Conservation (phyloP, 257 asterid genomes). For the Buddleja alternifolia region DNA sequence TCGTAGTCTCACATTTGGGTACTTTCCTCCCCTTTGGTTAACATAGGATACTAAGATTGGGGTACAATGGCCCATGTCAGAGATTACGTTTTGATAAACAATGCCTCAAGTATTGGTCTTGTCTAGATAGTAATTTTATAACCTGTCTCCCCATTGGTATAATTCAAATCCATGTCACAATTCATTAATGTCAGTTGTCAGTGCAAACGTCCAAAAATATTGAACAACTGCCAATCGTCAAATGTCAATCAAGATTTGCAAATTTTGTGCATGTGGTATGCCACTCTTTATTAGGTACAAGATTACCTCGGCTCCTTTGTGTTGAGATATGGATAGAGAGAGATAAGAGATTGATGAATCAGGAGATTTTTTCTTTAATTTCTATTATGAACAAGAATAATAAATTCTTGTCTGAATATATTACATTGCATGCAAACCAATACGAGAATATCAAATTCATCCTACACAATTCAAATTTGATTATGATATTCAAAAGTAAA, state of each 20-base stretch:
- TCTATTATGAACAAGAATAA: too few species aligned
- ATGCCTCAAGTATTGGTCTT: constrained; percentile 1
- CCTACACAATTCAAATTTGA: too few species aligned
- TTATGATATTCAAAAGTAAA: too few species aligned
- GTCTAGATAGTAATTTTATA: constrained; percentile 8
- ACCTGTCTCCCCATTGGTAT: constrained; percentile 22
- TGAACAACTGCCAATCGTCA: constrained; percentile 12
- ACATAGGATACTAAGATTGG: not conserved
- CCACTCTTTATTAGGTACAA: constrained; percentile 34
- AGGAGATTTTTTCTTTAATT: not conserved
- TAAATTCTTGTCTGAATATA: too few species aligned
- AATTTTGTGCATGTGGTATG: constrained; percentile 33
- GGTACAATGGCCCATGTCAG: too few species aligned
- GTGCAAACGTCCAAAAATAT: constrained; percentile 25
- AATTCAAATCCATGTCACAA: constrained; percentile 12
- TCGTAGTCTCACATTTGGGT: too few species aligned
- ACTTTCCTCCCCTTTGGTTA: too few species aligned
- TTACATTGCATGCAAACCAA: not conserved
- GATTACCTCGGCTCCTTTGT: constrained; percentile 12
- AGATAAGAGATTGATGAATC: constrained; percentile 3
- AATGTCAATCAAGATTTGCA: constrained; percentile 33
- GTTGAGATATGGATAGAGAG: constrained; percentile 26
- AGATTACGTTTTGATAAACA: constrained; percentile 1
- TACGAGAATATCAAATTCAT: not conserved
- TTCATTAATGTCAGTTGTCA: constrained; percentile 27